Evolutionary conservation across 2,329 filamentous ascomycete genomes (phyloP).

Genomic region (Exophiala alcalophila): DNA sequence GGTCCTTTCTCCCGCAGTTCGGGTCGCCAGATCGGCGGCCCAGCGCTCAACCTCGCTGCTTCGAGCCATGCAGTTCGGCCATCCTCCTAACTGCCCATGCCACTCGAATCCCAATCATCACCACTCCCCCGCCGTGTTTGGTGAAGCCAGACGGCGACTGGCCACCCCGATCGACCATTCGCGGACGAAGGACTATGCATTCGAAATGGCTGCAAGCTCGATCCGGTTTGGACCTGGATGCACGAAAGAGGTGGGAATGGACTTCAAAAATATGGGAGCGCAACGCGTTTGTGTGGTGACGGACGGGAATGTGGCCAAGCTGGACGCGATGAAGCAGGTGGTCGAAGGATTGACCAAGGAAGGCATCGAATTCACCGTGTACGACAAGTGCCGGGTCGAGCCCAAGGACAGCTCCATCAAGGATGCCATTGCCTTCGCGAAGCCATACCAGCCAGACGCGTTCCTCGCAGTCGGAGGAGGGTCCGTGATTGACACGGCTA

Average conservation of each 20-base stretch:
- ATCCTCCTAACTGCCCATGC: slow-evolving; percentile 85
- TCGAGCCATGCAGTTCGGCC: slow-evolving; percentile 85
- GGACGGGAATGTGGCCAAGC: slow-evolving; percentile 73
- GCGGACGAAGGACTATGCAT: slow-evolving; percentile 90
- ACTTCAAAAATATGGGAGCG: slow-evolving; percentile 85
- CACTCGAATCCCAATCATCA: slow-evolving; percentile 85
- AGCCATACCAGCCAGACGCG: slow-evolving; percentile 76
- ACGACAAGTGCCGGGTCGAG: slow-evolving; percentile 76
- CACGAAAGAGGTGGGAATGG: slow-evolving; percentile 97
- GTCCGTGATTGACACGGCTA: slow-evolving; percentile 96
- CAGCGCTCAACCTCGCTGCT: slow-evolving; percentile 60
- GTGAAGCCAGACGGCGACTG: slow-evolving; percentile 58
- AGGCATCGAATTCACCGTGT: slow-evolving; percentile 77
- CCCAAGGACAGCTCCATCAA: slow-evolving; percentile 94
- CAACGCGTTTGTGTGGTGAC: slow-evolving; percentile 90
- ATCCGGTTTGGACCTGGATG: slow-evolving; percentile 92
- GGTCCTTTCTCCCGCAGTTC: slow-evolving; percentile 42
- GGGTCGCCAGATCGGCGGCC: slow-evolving; percentile 47
- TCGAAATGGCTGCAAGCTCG: slow-evolving; percentile 94
- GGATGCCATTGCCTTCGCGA: slow-evolving; percentile 83
- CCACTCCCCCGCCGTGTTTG: slow-evolving; percentile 45
- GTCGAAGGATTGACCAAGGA: slow-evolving; percentile 74
- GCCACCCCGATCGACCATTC: slow-evolving; percentile 73
- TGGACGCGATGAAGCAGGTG: slow-evolving; percentile 88
- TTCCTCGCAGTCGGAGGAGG: slow-evolving; percentile 92